Evolutionary conservation across 2,329 filamentous ascomycete species (phyloP).

Genomic region (Calcarisporium arbuscula): DNA sequence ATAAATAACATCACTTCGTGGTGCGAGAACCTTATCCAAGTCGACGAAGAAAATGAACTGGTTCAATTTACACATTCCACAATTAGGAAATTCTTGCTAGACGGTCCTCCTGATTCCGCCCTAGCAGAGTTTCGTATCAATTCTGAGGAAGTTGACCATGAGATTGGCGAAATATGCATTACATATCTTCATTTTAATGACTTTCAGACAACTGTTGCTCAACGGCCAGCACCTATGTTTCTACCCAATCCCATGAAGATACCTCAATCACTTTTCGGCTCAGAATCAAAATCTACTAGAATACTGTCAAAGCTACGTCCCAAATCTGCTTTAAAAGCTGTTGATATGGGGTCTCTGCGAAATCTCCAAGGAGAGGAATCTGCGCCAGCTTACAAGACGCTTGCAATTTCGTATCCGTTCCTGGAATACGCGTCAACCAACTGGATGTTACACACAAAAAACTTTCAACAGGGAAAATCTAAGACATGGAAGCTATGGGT

Average conservation of each 20-base stretch:
- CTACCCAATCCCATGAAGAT: not conserved
- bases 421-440: constrained; percentile 7
- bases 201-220: constrained; percentile 24
- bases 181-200: constrained; percentile 33
- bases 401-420: constrained; percentile 5
- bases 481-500: constrained; percentile 3
- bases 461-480: constrained; percentile 2
- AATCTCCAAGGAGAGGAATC: not conserved
- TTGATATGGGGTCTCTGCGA: not conserved
- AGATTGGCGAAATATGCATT: constrained; percentile 28
- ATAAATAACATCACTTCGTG: constrained; percentile 20
- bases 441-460: constrained; percentile 6
- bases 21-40: constrained; percentile 25
- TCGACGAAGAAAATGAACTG: constrained; percentile 21
- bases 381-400: not conserved
- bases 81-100: constrained; percentile 22
- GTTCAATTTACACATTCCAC: constrained; percentile 28
- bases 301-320: too few species aligned
- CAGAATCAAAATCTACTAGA: too few species aligned
- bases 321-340: not conserved
- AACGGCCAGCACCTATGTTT: constrained; percentile 1
- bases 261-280: not conserved
- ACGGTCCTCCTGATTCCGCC: not conserved
- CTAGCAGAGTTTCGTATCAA: constrained; percentile 13
- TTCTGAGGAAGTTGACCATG: constrained; percentile 17